These are phyloP conservation scores for Boletus patriciae DNA, from an alignment of 768 basidiomycete species.

Conservation along the genomic window DNA sequence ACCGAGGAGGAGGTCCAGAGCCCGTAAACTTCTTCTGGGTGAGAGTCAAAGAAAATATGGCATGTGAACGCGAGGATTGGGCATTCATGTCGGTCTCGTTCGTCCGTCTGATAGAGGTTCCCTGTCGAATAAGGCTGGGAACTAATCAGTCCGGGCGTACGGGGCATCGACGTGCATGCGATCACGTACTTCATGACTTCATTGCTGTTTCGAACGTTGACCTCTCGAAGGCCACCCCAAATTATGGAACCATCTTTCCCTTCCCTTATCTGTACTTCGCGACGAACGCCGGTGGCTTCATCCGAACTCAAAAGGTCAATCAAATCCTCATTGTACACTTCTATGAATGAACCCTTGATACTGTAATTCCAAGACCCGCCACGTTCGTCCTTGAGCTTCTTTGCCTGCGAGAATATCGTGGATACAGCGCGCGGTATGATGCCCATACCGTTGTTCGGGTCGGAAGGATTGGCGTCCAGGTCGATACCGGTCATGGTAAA, in stretches of 20 bases:
- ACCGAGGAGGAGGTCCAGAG: conserved; percentile 64
- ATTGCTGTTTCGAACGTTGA: conserved; percentile 74
- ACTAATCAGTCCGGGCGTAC: conserved; percentile 23
- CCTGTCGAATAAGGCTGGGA: conserved; percentile 81
- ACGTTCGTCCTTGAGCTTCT: conserved; percentile 75
- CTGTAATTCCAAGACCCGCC: conserved; percentile 72
- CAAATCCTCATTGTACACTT: conserved; percentile 98
- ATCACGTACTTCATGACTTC: conserved; percentile 90
- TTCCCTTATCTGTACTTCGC: conserved; percentile 94
- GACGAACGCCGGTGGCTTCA: conserved; percentile 60
- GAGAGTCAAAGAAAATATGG: conserved; percentile 95
- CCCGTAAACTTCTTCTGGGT: conserved; percentile 87
- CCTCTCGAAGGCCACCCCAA: conserved; percentile 94
- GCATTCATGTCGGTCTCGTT: conserved; percentile 99
- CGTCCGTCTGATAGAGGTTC: conserved; percentile 87
- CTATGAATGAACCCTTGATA: conserved; percentile 91
- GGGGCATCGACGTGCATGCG: conserved; percentile 4
- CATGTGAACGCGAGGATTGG: conserved; percentile 96
- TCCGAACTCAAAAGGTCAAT: conserved; percentile 88
- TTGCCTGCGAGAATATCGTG: conserved; percentile 78
- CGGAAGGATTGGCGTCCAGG: conserved; percentile 82
- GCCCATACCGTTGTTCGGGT: conserved; percentile 83
- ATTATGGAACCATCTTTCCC: conserved; percentile 96
- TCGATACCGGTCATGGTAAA: conserved; percentile 98
- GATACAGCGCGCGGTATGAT: conserved; percentile 94